Base-by-base conservation (phyloP, 768 basidiomycete genomes). In the Chiua virens region DNA sequence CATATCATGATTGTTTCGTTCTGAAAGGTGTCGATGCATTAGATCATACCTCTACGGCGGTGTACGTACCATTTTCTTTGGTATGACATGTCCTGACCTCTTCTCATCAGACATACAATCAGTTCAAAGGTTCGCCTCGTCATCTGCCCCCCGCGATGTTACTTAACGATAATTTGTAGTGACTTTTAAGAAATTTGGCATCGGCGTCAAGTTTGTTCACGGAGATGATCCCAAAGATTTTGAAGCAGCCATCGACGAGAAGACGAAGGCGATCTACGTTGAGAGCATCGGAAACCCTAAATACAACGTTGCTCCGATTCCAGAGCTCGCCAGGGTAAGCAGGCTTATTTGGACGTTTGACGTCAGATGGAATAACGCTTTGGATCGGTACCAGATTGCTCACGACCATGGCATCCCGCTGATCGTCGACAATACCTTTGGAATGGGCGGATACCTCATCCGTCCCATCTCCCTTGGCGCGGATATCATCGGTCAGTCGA, bases 361-460 rank as follows among this genome's bases (percentile, higher is more conserved):
- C n/a, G 8, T 20, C 15, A 17, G 17, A 17, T 34, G 37, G 23
- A 7, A 44, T 44, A 37, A 45, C 11, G 2, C 15, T 14, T 8
- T 34, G 13, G 10, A 32, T 18, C 47, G 18, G 3, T 5, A 18
- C 18, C 46, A 82, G 78, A 67, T 87, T 20, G 87, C 87, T 0
- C 85, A 86, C 56, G 72, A 75, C 8, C 63, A 83, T 42, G 72
- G 75, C 0, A 79, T 87, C 13, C 86, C 86, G 0, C 67, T 87
- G 40, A 77, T 87, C 22, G 84, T 86, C 0, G 82, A 85, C 56
- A 85, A 83, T 62, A 85, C 82, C 0, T 81, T 85, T 53, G 83
- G 80, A 23, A 79, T 79, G 66, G 81, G 80, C 46, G 82, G 82
- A 10, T 84, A 83, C 54, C 64, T 83, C 41, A 48, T 80, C 37